Evolutionary conservation across 2,329 filamentous ascomycete species (phyloP).

Genomic region (Diplodia seriata): DNA sequence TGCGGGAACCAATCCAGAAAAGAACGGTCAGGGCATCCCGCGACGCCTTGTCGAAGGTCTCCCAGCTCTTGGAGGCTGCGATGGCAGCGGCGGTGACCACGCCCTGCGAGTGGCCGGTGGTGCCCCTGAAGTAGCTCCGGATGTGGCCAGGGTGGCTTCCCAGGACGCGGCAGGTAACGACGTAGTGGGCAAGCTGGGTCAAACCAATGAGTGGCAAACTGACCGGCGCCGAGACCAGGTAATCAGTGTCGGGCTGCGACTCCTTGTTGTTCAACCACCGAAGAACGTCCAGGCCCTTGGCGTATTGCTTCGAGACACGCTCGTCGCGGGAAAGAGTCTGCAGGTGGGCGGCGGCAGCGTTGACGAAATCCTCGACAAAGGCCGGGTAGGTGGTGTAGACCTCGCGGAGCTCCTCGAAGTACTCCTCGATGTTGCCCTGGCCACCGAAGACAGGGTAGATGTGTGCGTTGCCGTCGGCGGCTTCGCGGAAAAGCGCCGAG

Average conservation of each 20-base stretch:
- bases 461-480: constrained; percentile 79
- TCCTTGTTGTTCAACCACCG: constrained; percentile 90
- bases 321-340: constrained; percentile 83
- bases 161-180: constrained; percentile 89
- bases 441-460: constrained; percentile 96
- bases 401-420: constrained; percentile 95
- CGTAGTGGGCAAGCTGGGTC: constrained; percentile 94
- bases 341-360: constrained; percentile 82
- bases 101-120: constrained; percentile 96
- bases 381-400: constrained; percentile 90
- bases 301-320: constrained; percentile 90
- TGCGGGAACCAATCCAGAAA: constrained; percentile 98
- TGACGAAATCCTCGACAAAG: constrained; percentile 86
- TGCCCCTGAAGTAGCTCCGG: constrained; percentile 81
- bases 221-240: constrained; percentile 91
- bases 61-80: constrained; percentile 90
- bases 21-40: constrained; percentile 86
- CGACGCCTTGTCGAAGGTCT: constrained; percentile 82
- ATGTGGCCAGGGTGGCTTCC: constrained; percentile 89
- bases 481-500: constrained; percentile 89
- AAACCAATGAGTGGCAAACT: constrained; percentile 96
- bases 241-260: constrained; percentile 89
- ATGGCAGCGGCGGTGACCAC: constrained; percentile 92
- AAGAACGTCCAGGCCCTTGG: constrained; percentile 95
- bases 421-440: constrained; percentile 99